Evolutionary conservation across 345 rosid genomes (phyloP), one percentile per base, ranked within the genome.

Genomic region (Cochlearia excelsa): DNA sequence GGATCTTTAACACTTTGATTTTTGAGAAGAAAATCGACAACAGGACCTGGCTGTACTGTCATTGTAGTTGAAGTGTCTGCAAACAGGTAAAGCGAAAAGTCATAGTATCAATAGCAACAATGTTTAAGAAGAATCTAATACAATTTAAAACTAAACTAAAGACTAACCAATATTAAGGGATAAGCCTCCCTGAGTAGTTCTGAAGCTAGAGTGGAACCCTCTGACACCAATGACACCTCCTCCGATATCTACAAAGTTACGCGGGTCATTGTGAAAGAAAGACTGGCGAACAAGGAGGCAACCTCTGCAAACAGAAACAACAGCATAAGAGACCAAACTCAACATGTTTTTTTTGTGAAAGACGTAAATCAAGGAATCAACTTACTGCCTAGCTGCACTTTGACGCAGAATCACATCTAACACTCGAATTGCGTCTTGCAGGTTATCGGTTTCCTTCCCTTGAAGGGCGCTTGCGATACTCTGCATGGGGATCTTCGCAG

Each of bases 341-440:
- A 7, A 50, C 7, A n/a, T 9, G 48, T 2, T 7, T 7, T 7
- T 37, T 37, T 27, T 28, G 11, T 23, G 26, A 37, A 39, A 52
- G 7, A 45, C 4, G 26, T 10, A 26, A 28, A 46, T 42, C 56
- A 9, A 26, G 26, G 51, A 33, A 31, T 31, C 29, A 10, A 59
- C 83, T 78, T 63, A 92, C 98, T 82, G 95, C 67, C 75, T 86
- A n/a, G 97, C 80, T n/a, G 95, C 90, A 76, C 79, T 81, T 72
- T 93, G 97, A 43, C 97, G 80, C 65, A 93, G 63, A 46, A 93
- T 84, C 7, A 85, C 76, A 67, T 93, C 95, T 65, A 93, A 59
- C 6, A 89, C 99, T 71, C 97, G 76, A 1, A 89, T 40, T 3
- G 97, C 94, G 66, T 83, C 97, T 50, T 83, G 91, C 3, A 84